A percentile compares a stretch with the other conserved stretches of the same genome.
phyloP scores from a whole-genome alignment of 225 moss, liverwort and hornwort genomes.

The Pseudoscleropodium purum region DNA sequence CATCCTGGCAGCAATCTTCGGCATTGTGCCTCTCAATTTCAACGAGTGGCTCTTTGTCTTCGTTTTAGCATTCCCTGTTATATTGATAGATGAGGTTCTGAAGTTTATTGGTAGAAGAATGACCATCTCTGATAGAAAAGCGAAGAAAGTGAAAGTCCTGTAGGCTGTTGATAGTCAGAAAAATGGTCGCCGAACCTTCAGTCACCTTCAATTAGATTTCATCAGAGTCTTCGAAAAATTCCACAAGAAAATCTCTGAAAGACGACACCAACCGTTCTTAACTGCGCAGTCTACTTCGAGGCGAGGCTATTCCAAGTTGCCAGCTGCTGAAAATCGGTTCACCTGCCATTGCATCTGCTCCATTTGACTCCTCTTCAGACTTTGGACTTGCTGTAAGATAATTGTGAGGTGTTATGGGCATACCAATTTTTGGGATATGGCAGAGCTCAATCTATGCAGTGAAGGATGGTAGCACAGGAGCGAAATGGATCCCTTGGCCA shows the following conservation, averaged over 20 bases:
- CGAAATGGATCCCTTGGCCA: neutral
- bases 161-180: constrained; percentile 5
- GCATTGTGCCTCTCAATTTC: constrained; percentile 34
- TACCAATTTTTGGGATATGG: neutral
- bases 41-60: constrained; percentile 46
- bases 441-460: neutral
- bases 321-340: neutral
- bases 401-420: neutral
- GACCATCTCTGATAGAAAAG: constrained; percentile 29
- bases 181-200: neutral
- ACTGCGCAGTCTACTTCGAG: neutral
- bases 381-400: constrained; percentile 1
- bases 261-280: neutral
- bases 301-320: neutral
- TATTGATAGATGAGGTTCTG: constrained; percentile 72
- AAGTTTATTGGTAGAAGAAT: constrained; percentile 79
- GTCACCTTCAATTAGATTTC: neutral
- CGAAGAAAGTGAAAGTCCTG: constrained; percentile 40
- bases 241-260: neutral
- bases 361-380: neutral
- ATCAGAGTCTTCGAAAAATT: neutral
- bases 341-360: neutral
- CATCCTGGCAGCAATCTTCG: constrained; percentile 27
- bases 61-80: constrained; percentile 52
- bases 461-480: neutral